Base-by-base conservation (phyloP, 768 basidiomycete species). In the Hericium alpestre region DNA sequence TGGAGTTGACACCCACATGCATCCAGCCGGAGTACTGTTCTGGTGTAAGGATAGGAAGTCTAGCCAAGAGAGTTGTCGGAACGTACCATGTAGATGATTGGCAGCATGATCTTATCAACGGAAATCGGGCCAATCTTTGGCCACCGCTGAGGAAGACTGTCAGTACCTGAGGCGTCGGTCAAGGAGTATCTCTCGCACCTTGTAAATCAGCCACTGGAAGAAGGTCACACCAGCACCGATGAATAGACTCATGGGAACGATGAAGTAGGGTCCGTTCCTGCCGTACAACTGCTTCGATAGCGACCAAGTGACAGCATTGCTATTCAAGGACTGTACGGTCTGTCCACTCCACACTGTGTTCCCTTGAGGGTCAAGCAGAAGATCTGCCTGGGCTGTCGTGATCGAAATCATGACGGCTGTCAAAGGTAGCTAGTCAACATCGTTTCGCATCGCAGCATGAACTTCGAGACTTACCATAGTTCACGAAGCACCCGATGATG, bases 241-340 rank as follows among this genome's bases (percentile, higher is more conserved):
- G 18, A 82, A 53, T 55, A 83, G 65, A 48, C 74, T 71, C 67
- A 82, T 67, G 0, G 81, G 82, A 37, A 84, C 71, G 55, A 81
- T 72, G 62, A 79, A 75, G 63, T 84, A 84, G 8, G 77, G 79
- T 0, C 81, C 80, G 38, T 72, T 66, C 41, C 71, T 72, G 0
- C 79, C 76, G 60, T 83, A 84, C 4, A 84, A 66, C 43, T 81
- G 65, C 56, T 79, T 80, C 4, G 82, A 80, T 16, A 84, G 71
- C 2, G 82, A 81, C 83, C 82, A 85, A 5, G 83, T 83, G 3
- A 84, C 74, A 2, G 82, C 81, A 4, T 74, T 72, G 53, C 78
- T 82, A 66, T 84, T 83, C 59, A 80, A 62, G 56, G 70, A 73
- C 63, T 83, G 82, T 0, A 73, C 65, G 1, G 70, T 65, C 56